Evolutionary conservation across 306 rosid genomes (phyloP).

Genomic region (Astragalus membranaceus): DNA sequence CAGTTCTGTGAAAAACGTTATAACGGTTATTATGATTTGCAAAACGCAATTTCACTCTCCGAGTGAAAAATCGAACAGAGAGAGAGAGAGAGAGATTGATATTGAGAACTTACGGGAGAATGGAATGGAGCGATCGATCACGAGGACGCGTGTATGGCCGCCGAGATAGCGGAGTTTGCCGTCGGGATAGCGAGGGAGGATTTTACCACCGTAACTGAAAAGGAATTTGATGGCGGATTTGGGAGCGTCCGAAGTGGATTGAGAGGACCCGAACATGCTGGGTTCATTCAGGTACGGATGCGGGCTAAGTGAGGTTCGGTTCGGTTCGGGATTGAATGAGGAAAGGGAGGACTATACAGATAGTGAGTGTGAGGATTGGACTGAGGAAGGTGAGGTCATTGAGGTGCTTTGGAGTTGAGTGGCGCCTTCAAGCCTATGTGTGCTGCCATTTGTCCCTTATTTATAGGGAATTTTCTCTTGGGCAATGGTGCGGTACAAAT

Average conservation of each 20-base stretch:
- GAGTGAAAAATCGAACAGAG: not conserved
- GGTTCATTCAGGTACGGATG: not conserved
- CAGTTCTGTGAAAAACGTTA: conserved; percentile 49
- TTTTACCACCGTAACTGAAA: conserved; percentile 89
- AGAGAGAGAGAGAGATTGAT: not conserved
- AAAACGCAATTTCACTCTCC: conserved; percentile 18
- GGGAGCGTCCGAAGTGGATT: conserved; percentile 2
- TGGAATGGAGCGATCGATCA: conserved; percentile 61
- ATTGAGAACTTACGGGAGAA: conserved; percentile 68
- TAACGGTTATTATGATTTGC: not conserved
- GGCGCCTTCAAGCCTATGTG: conserved; percentile 50
- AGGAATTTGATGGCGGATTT: conserved; percentile 63
- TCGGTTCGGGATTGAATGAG: not conserved
- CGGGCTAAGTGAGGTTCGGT: not conserved
- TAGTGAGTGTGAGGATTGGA: not conserved
- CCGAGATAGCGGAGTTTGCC: conserved; percentile 88
- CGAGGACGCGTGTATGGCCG: conserved; percentile 86
- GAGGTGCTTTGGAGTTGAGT: conserved; percentile 14
- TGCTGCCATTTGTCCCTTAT: conserved; percentile 31
- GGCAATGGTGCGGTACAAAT: not conserved
- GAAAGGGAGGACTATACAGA: not conserved
- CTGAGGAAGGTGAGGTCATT: not conserved
- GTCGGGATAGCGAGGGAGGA: conserved; percentile 90
- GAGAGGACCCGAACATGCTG: conserved; percentile 45
- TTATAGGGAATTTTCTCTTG: conserved; percentile 37